Evolutionary conservation across 2,329 filamentous ascomycete genomes (phyloP).

Genomic region (Blastomyces emzantsi): DNA sequence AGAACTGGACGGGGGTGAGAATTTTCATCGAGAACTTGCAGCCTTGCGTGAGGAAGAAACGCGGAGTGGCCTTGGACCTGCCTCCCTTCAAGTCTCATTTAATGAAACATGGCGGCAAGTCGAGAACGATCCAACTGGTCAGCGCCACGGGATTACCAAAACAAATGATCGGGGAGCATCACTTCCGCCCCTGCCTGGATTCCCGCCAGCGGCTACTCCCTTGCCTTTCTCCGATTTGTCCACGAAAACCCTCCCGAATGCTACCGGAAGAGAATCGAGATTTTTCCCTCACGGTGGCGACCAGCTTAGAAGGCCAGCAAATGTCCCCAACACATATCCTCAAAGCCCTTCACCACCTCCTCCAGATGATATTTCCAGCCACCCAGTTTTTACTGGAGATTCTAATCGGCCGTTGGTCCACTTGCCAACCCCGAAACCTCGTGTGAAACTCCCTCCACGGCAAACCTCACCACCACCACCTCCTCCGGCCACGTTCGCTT

Average conservation of each 20-base stretch:
- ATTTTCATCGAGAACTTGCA: slow-evolving; percentile 32
- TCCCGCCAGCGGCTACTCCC: slow-evolving; percentile 31
- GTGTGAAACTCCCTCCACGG: slow-evolving; percentile 68
- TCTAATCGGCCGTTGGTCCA: slow-evolving; percentile 46
- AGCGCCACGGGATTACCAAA: slow-evolving; percentile 32
- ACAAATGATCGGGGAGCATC: slow-evolving; percentile 22
- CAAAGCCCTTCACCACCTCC: slow-evolving; percentile 46
- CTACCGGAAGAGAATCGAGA: slow-evolving; percentile 37
- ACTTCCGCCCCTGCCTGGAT: slow-evolving; percentile 25
- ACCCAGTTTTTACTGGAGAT: slow-evolving; percentile 48
- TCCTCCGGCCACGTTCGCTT: slow-evolving; percentile 39
- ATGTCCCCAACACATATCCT: slow-evolving; percentile 26
- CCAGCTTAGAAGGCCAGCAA: slow-evolving; percentile 26
- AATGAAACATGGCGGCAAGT: slow-evolving; percentile 42
- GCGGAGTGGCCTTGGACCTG: slow-evolving; percentile 24
- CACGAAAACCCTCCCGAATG: slow-evolving; percentile 27
- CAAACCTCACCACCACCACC: slow-evolving; percentile 36
- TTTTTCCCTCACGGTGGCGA: slow-evolving; percentile 40
- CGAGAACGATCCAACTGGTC: slow-evolving; percentile 31
- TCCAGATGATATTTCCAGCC: slow-evolving; percentile 46
- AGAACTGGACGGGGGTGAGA: slow-evolving; percentile 35
- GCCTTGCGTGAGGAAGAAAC: slow-evolving; percentile 32
- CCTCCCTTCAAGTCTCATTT: slow-evolving; percentile 30
- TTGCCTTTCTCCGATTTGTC: slow-evolving; percentile 30
- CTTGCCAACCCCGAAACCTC: slow-evolving; percentile 54